Evolutionary conservation across 2,329 filamentous ascomycete species (phyloP), one percentile per base, ranked within the genome.

Genomic region (Aspergillus sp.): DNA sequence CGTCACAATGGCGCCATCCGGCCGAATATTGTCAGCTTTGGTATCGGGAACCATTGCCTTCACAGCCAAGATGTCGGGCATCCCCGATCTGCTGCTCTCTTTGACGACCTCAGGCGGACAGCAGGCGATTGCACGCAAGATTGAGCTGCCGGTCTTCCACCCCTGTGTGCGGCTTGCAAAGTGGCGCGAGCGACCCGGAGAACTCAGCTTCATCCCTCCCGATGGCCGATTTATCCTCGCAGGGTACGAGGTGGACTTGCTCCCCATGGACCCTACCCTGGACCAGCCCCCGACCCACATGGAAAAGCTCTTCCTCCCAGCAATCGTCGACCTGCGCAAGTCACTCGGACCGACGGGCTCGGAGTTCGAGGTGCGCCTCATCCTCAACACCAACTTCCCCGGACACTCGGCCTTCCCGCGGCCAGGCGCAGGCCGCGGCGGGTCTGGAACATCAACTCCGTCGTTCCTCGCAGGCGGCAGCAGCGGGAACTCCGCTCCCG

Each of bases 181-280:
- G 58, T 99, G 94, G 94, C 87, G 87, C 62, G 90, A 96, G 63
- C 83, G 85, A 50, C 91, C 92, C 0, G 94, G 94, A 3, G 89
- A 96, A 59, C 78, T 99, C n/a, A 96, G 90, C 67, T 99, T 99
- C 65, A 84, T 99, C 11, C 94, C 94, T 2, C 94, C 94, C 0
- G 94, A 99, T 69, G 94, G 94, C 29, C 84, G 91, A 41, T 99
- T 97, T 69, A 88, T 96, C 38, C 80, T 99, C 16, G 92, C 91
- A 29, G 92, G 91, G 19, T 99, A 99, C 67, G 93, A 97, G 71
- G 91, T 96, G 17, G 90, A 99, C 70, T 75, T 99, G 19, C 78
- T 97, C 11, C 91, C 91, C 0, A 83, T 88, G 46, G 81, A 85
- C 14, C 79, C 78, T 59, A 78, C 81, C 17, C 81, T 82, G 61